Conservation (phyloP, 805 yeast genomes). For the Starmera dryadoides region DNA sequence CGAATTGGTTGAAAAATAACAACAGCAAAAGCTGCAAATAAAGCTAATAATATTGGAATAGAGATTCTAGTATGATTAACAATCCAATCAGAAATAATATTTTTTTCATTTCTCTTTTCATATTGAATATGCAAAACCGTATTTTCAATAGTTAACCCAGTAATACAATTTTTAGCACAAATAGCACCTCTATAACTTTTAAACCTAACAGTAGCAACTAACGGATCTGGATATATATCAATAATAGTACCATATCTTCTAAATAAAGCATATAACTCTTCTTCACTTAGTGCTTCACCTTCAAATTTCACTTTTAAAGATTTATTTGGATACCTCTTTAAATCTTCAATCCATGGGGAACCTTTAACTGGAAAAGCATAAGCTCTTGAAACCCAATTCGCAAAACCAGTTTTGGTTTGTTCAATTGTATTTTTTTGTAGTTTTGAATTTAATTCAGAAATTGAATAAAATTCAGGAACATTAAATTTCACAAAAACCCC, state of each 20-base stretch:
- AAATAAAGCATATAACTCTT: constrained; percentile 70
- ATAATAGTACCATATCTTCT: constrained; percentile 81
- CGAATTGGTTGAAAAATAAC: constrained; percentile 90
- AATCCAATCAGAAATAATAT: constrained; percentile 49
- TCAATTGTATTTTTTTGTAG: constrained; percentile 40
- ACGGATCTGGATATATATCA: constrained; percentile 58
- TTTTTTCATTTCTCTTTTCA: constrained; percentile 46
- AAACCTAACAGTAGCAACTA: constrained; percentile 46
- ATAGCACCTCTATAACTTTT: constrained; percentile 59
- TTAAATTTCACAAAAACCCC: constrained; percentile 84
- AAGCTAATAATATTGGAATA: constrained; percentile 71
- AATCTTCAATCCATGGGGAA: constrained; percentile 92
- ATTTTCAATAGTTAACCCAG: constrained; percentile 62
- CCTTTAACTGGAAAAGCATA: constrained; percentile 76
- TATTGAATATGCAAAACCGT: constrained; percentile 72
- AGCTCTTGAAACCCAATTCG: constrained; percentile 41
- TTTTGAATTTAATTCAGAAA: constrained; percentile 44
- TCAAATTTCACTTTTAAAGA: constrained; percentile 62
- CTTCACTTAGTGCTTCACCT: constrained; percentile 73
- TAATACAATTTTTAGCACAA: constrained; percentile 84
- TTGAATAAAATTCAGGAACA: constrained; percentile 44
- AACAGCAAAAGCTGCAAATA: constrained; percentile 77
- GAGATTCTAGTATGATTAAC: constrained; percentile 75
- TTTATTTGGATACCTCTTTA: constrained; percentile 66
- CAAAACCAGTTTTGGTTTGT: constrained; percentile 28